Percentiles rank a stretch among this genome's conserved stretches.
phyloP scores from a whole-genome alignment of 768 basidiomycete genomes.

The Chalciporus pseudorubinellus region DNA sequence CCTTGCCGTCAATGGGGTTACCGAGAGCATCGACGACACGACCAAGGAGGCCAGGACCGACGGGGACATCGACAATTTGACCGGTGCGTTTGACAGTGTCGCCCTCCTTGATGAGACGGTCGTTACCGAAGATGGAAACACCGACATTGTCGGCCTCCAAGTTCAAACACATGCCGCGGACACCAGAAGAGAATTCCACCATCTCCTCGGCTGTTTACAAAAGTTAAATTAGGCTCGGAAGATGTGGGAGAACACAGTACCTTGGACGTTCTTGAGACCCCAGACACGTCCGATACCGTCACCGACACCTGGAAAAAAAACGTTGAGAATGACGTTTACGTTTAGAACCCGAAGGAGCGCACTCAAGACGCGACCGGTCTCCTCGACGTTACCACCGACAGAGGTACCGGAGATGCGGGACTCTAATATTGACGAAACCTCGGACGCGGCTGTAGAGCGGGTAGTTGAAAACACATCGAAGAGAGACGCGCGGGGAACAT shows the following conservation, averaged over 20 bases:
- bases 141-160: slow-evolving; percentile 99
- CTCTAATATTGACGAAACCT: slow-evolving; percentile 99
- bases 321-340: slow-evolving; percentile 7
- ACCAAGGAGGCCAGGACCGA: slow-evolving; percentile 94
- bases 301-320: slow-evolving; percentile 74
- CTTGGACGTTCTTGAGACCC: slow-evolving; percentile 98
- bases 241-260: slow-evolving; percentile 39
- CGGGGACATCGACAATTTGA: slow-evolving; percentile 99
- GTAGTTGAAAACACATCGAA: slow-evolving; percentile 23
- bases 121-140: slow-evolving; percentile 99
- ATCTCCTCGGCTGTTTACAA: slow-evolving; percentile 87
- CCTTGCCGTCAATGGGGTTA: slow-evolving; percentile 99
- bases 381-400: slow-evolving; percentile 92
- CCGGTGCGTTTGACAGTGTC: slow-evolving; percentile 99
- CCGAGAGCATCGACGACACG: slow-evolving; percentile 99
- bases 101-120: slow-evolving; percentile 99
- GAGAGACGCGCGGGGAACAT: slow-evolving; percentile 11
- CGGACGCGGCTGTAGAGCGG: slow-evolving; percentile 80
- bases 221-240: slow-evolving; percentile 1
- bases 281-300: slow-evolving; percentile 99
- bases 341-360: slow-evolving; percentile 33
- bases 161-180: slow-evolving; percentile 99
- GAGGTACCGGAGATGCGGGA: slow-evolving; percentile 93
- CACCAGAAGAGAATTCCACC: slow-evolving; percentile 99
- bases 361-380: slow-evolving; percentile 99